Evolutionary conservation across 768 basidiomycete species (phyloP).

Genomic region (Suillus plorans): DNA sequence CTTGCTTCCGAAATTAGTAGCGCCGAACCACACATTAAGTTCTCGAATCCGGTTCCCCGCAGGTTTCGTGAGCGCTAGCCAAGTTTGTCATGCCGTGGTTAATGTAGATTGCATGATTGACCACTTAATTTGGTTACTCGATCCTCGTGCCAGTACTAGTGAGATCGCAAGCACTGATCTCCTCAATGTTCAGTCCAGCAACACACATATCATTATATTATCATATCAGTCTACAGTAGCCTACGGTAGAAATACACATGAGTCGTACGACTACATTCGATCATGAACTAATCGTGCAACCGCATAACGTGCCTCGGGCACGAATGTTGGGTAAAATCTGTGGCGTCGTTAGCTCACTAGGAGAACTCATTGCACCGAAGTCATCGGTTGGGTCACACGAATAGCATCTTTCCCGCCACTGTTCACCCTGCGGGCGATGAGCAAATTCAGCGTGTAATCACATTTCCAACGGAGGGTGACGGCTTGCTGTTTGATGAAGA

Average conservation of each 20-base stretch:
- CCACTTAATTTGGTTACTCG: too few relatives aligned
- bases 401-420: conserved; percentile 77
- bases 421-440: conserved; percentile 80
- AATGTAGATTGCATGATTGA: too few relatives aligned
- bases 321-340: conserved; percentile 30
- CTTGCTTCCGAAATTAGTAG: too few relatives aligned
- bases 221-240: background rate
- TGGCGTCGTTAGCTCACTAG: background rate
- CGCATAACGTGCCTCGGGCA: conserved; percentile 31
- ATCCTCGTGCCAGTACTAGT: too few relatives aligned
- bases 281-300: conserved; percentile 16
- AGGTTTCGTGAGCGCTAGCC: too few relatives aligned
- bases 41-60: too few relatives aligned
- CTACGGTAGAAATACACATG: conserved; percentile 1
- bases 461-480: conserved; percentile 6
- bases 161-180: too few relatives aligned
- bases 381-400: conserved; percentile 78
- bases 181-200: too few relatives aligned
- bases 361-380: conserved; percentile 54
- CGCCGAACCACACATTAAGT: too few relatives aligned
- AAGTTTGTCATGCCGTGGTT: too few relatives aligned
- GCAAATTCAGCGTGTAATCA: conserved; percentile 90
- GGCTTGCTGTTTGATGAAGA: background rate
- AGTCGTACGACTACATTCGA: background rate
- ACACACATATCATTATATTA: too few relatives aligned